phyloP scores from a whole-genome alignment of 257 asterid species.

The Anisodus acutangulus region DNA sequence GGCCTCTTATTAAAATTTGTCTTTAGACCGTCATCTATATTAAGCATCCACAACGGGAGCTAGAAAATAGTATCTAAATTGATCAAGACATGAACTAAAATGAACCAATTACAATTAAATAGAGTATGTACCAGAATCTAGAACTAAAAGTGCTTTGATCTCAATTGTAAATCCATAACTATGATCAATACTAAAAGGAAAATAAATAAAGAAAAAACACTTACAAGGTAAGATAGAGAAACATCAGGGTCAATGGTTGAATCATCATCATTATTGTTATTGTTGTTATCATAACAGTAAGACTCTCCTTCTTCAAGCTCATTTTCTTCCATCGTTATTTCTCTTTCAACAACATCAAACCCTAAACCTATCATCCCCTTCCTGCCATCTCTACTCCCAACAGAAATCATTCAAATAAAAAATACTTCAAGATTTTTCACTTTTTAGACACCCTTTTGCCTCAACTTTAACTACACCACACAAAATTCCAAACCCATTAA shows the following conservation, averaged over 20 bases:
- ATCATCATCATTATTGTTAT: conserved; percentile 43
- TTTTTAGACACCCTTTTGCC: conserved; percentile 35
- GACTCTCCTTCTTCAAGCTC: conserved; percentile 99
- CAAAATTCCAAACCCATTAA: conserved; percentile 44
- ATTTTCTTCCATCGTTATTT: conserved; percentile 61
- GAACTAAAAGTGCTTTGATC: no score
- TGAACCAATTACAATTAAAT: no score
- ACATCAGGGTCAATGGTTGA: conserved; percentile 93
- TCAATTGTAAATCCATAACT: not conserved
- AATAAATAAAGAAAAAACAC: conserved; percentile 32
- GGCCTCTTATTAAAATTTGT: not conserved
- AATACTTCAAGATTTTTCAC: conserved; percentile 23
- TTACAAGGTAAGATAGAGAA: conserved; percentile 91
- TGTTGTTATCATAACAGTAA: conserved; percentile 45
- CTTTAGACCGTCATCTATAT: not conserved
- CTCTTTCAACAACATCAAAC: conserved; percentile 41
- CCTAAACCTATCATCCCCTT: conserved; percentile 70
- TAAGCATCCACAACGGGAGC: not conserved
- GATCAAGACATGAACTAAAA: not conserved
- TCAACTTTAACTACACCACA: conserved; percentile 45
- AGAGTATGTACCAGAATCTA: no score
- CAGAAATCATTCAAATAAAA: conserved; percentile 66
- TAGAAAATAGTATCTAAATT: not conserved
- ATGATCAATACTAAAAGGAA: not conserved
- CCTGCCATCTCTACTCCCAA: conserved; percentile 77